Evolutionary conservation across 441 rosid genomes (phyloP), one percentile per base, ranked within the genome.

Genomic region (Kokia cookei): DNA sequence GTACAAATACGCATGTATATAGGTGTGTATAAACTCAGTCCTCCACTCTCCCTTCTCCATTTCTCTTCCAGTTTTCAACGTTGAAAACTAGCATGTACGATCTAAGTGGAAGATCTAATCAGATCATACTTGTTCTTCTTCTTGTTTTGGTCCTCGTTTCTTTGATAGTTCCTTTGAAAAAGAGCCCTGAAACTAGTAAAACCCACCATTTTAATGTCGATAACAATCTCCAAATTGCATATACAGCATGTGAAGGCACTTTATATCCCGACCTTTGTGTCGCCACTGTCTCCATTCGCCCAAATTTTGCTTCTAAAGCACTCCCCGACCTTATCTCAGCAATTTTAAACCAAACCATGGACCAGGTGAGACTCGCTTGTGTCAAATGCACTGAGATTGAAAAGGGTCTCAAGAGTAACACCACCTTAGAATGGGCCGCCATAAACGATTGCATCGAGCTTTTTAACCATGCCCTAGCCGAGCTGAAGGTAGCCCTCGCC

Each of bases 221-320:
- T 37, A 71, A 72, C 24, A 89, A 82, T 78, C 54, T 81, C 74
- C 86, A 79, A 69, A 65, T 77, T 43, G 87, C 87, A 15, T 80
- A 79, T 32, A 77, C 85, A 7, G 67, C 85, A 5, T 89, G 93
- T 70, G 69, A 85, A 22, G 90, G 87, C 73, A 84, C 93, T 29
- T 79, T 84, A 11, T 89, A 89, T 73, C 88, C 85, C 0, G 66
- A 85, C 54, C 92, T 86, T 47, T 87, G 90, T 76, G 83, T 86
- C 69, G 90, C 91, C 32, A 87, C 89, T 24, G 82, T 85, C 48
- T 71, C 81, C 55, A 48, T 84, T 6, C 75, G 82, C 74, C 94
- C 87, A 12, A 74, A 77, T 81, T 86, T 84, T 45, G 37, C 81
- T 40, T 73, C 86, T 73, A 83, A 71, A 59, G 75, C 89, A 72